These are phyloP conservation scores for Suillus occidentalis DNA, from an alignment of 768 basidiomycete genomes.

Conservation along the genomic window DNA sequence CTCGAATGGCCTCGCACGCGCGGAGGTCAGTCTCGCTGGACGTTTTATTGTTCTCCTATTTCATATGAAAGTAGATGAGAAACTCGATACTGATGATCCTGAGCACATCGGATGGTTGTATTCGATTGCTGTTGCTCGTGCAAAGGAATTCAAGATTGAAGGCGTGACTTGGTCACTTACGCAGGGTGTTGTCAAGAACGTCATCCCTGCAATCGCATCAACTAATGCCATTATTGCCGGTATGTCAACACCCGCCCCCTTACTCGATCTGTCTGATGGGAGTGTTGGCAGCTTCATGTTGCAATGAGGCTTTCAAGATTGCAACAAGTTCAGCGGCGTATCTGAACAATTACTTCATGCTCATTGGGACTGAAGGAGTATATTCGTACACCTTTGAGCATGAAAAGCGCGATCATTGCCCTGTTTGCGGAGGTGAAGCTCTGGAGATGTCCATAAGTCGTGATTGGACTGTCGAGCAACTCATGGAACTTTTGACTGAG, in stretches of 20 bases:
- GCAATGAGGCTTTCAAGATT: slow-evolving; percentile 99
- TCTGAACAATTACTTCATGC: slow-evolving; percentile 97
- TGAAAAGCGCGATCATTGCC: slow-evolving; percentile 89
- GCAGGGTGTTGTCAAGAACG: slow-evolving; percentile 99
- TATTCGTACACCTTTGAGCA: slow-evolving; percentile 98
- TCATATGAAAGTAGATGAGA: slow-evolving; percentile 63
- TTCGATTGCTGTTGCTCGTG: slow-evolving; percentile 74
- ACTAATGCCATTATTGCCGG: slow-evolving; percentile 99
- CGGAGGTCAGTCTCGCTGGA: slow-evolving; percentile 55
- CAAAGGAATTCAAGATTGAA: slow-evolving; percentile 94
- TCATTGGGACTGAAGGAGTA: slow-evolving; percentile 93
- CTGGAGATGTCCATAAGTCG: slow-evolving; percentile 69
- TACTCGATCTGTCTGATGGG: slow-evolving; percentile 7
- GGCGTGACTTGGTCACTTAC: slow-evolving; percentile 98
- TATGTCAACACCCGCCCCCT: slow-evolving; percentile 29
- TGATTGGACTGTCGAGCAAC: slow-evolving; percentile 77
- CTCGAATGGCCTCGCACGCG: slow-evolving; percentile 96
- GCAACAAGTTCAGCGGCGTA: slow-evolving; percentile 93
- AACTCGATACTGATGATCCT: slow-evolving; percentile 95
- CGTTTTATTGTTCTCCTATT: slow-evolving; percentile 9
- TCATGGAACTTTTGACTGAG: slow-evolving; percentile 87
- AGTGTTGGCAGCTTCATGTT: slow-evolving; percentile 75
- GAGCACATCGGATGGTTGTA: slow-evolving; percentile 96
- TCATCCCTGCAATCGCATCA: slow-evolving; percentile 97
- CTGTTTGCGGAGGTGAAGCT: slow-evolving; percentile 93